Percentiles rank a stretch among this genome's conserved stretches.
Evolutionary conservation across 768 basidiomycete species (phyloP).

Genomic region (Calvatia gigantea): DNA sequence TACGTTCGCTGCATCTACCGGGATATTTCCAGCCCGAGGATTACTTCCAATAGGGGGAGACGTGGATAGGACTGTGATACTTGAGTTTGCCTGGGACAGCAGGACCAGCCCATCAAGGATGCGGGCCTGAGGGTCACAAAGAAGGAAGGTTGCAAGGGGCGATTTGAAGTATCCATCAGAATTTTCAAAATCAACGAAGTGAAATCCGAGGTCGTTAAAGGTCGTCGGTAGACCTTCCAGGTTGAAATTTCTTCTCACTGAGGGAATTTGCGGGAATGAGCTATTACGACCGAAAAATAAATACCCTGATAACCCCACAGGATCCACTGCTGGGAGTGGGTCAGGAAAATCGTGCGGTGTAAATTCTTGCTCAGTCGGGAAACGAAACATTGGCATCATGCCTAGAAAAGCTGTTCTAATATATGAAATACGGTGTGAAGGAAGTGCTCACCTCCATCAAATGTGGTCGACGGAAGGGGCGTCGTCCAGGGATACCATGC

Average conservation of each 20-base stretch:
- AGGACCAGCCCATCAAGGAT: not conserved
- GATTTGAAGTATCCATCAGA: not conserved
- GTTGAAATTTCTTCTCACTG: not conserved
- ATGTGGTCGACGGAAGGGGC: not conserved
- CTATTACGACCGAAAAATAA: slow-evolving; percentile 2
- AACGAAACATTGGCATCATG: not conserved
- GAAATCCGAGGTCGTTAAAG: not conserved
- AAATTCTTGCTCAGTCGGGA: not conserved
- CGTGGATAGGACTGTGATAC: not conserved
- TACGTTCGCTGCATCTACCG: not conserved
- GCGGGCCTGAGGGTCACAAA: not conserved
- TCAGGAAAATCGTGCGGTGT: not conserved
- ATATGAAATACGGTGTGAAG: not conserved
- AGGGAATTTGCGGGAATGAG: not conserved
- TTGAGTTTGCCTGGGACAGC: not conserved
- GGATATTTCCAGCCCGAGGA: not conserved
- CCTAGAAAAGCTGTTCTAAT: not conserved
- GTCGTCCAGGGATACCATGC: not conserved
- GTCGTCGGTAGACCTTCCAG: not conserved
- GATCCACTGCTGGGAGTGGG: not conserved
- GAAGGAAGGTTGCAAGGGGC: not conserved
- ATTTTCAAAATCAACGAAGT: not conserved
- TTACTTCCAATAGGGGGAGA: not conserved
- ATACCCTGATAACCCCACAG: not conserved
- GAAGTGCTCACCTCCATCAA: not conserved